Percentiles rank a stretch among this genome's conserved stretches.
These are phyloP conservation scores for Dictyostelium capitatum DNA, from an alignment of 78 protist species.

Conservation along the genomic window DNA sequence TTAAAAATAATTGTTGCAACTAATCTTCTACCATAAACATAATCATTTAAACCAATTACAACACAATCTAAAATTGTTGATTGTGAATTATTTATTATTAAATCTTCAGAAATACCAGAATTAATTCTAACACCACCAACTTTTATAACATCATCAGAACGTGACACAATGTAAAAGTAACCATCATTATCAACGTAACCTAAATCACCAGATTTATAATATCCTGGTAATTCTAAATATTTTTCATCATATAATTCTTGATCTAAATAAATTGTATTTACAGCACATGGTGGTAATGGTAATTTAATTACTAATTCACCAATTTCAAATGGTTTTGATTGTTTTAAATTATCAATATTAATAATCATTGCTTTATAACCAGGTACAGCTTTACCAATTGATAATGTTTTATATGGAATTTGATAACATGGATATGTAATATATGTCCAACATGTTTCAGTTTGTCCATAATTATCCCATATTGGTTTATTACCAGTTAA, in stretches of 20 bases:
- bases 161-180: background rate
- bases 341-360: no score
- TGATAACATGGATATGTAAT: background rate
- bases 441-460: constrained; percentile 72
- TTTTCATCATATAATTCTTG: background rate
- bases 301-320: background rate
- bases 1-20: background rate
- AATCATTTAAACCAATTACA: background rate
- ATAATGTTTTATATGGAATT: background rate
- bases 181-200: background rate
- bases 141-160: background rate
- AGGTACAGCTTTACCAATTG: constrained; percentile 70
- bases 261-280: background rate
- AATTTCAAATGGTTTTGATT: background rate
- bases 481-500: background rate
- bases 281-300: constrained; percentile 85
- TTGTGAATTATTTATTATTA: background rate
- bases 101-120: background rate
- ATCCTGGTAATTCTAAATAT: background rate
- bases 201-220: background rate
- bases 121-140: background rate
- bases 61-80: background rate
- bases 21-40: background rate
- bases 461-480: constrained; percentile 63
- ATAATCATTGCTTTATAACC: constrained; percentile 50